Evolutionary conservation across 2,329 filamentous ascomycete species (phyloP).

Genomic region (Tolypocladium inflatum): DNA sequence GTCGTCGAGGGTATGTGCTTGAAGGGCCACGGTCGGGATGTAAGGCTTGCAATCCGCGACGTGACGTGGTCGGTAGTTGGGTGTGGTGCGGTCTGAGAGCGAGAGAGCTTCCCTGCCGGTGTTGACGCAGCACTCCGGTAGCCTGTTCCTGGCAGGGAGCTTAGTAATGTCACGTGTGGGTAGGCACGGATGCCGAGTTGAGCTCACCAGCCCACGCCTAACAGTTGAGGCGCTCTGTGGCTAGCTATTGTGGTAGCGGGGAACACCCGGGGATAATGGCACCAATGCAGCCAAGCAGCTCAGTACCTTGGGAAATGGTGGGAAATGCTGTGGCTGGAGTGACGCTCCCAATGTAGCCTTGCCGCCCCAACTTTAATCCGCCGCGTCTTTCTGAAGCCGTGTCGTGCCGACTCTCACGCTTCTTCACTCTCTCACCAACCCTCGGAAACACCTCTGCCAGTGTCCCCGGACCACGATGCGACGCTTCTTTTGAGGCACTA

Average conservation of each 20-base stretch:
- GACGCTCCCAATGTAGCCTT: constrained; percentile 1
- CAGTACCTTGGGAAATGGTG: too few species aligned
- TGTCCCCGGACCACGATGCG: not conserved
- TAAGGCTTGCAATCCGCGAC: not conserved
- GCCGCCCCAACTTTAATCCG: constrained; percentile 21
- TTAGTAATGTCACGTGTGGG: constrained; percentile 11
- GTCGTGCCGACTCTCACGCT: constrained; percentile 10
- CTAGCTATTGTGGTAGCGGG: not conserved
- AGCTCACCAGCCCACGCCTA: not conserved
- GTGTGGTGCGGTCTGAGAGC: not conserved
- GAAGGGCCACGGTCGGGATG: not conserved
- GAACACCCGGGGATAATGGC: not conserved
- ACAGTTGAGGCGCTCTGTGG: not conserved
- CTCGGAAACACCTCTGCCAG: not conserved
- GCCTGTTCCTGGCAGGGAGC: not conserved
- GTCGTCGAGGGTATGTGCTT: not conserved
- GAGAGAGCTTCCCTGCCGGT: not conserved
- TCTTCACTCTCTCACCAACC: not conserved
- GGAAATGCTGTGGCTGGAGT: not conserved
- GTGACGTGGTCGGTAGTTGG: not conserved
- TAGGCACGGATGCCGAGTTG: not conserved
- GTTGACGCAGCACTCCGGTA: constrained; percentile 1
- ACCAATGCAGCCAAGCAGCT: too few species aligned
- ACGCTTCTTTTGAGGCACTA: not conserved
- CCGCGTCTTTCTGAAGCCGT: constrained; percentile 5